Conservation (phyloP, 306 rosid genomes). For the Prunus campanulata region DNA sequence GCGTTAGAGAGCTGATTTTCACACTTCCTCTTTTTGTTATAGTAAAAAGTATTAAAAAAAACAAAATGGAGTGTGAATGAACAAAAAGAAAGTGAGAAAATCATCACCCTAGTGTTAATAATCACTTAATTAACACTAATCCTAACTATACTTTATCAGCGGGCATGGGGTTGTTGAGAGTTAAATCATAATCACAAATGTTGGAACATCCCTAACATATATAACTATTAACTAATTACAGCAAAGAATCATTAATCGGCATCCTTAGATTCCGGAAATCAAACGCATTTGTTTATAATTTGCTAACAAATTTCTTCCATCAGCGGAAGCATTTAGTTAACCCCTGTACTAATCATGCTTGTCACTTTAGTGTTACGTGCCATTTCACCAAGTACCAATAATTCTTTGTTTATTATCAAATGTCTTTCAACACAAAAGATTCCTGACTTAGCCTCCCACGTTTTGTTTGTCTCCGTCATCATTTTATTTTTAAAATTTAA, state of each 20-base stretch:
- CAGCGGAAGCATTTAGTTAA: not conserved
- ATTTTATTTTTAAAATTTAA: not conserved
- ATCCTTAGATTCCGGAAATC: not conserved
- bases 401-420: not conserved
- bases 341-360: not conserved
- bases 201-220: conserved; percentile 6
- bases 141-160: not conserved
- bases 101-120: not conserved
- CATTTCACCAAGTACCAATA: not conserved
- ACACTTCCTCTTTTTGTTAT: too few species aligned
- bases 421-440: not conserved
- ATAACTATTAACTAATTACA: not conserved
- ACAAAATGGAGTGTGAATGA: too few species aligned
- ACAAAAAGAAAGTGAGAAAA: too few species aligned
- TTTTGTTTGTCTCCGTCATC: not conserved
- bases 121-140: not conserved
- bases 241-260: not conserved
- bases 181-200: not conserved
- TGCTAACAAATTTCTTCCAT: not conserved
- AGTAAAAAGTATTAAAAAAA: too few species aligned
- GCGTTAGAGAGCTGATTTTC: too few species aligned
- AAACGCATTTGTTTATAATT: not conserved
- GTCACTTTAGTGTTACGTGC: not conserved
- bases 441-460: not conserved
- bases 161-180: not conserved